These are phyloP conservation scores for Orbilia blumenaviensis DNA, from an alignment of 2,329 filamentous ascomycete genomes.

Conservation along the genomic window DNA sequence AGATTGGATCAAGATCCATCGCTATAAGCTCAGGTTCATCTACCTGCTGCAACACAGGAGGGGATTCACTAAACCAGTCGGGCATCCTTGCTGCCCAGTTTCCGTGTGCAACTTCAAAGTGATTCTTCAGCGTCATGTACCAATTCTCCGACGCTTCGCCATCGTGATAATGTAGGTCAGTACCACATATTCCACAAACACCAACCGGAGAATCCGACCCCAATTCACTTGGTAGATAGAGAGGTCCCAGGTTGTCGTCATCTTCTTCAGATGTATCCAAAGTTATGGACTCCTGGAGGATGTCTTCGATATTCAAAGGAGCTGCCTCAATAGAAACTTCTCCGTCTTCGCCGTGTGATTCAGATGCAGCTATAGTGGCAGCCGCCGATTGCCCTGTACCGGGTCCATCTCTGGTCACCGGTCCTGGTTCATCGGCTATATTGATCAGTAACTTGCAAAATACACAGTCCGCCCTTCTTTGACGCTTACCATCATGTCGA, in stretches of 20 bases:
- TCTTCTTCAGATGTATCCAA: background rate
- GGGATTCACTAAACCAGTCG: slow-evolving; percentile 14
- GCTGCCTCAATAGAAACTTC: background rate
- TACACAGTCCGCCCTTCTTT: background rate
- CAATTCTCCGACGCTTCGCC: slow-evolving; percentile 27
- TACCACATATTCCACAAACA: slow-evolving; percentile 30
- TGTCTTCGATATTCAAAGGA: background rate
- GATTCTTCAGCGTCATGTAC: slow-evolving; percentile 45
- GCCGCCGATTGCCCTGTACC: background rate
- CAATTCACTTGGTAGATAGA: background rate
- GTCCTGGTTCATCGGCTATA: background rate
- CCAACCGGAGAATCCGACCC: slow-evolving; percentile 7
- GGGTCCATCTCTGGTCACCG: background rate
- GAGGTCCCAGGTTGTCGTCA: background rate
- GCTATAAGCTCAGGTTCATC: background rate
- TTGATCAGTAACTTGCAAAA: background rate
- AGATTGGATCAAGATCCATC: slow-evolving; percentile 22
- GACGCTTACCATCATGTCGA: background rate
- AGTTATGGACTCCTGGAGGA: background rate
- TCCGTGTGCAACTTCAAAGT: slow-evolving; percentile 44
- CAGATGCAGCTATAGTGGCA: background rate
- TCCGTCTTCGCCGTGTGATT: background rate
- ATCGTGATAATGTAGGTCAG: slow-evolving; percentile 18
- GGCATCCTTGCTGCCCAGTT: slow-evolving; percentile 48
- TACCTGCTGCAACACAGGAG: background rate